Evolutionary conservation across 768 basidiomycete species (phyloP).

Genomic region (Hypsizygus marmoreus): DNA sequence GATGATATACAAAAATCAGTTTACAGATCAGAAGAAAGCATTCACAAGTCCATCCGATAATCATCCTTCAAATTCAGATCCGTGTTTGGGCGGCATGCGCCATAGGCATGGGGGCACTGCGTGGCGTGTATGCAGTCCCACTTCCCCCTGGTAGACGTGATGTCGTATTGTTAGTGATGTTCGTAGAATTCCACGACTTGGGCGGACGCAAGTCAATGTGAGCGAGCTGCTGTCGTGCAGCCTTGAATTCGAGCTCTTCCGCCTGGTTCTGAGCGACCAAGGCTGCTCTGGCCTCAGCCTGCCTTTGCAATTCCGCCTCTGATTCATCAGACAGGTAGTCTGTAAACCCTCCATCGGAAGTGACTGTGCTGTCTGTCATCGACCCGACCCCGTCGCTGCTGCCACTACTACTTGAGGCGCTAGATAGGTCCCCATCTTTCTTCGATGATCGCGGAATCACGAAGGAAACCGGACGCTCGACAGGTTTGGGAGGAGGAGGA

Average conservation of each 20-base stretch:
- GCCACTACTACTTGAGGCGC: conserved; percentile 60
- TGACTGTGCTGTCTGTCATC: conserved; percentile 73
- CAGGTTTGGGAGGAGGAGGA: conserved; percentile 17
- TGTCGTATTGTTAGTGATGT: conserved; percentile 33
- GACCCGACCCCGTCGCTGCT: conserved; percentile 68
- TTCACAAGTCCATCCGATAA: conserved; percentile 2
- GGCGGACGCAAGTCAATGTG: conserved; percentile 76
- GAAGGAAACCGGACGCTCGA: conserved; percentile 26
- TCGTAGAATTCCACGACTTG: conserved; percentile 69
- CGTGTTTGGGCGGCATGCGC: conserved; percentile 6
- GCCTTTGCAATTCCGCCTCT: conserved; percentile 85
- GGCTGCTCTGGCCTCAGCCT: conserved; percentile 80
- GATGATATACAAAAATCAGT: conserved; percentile 13
- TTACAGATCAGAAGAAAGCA: conserved; percentile 2
- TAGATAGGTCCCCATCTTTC: conserved; percentile 40
- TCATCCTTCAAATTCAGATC: conserved; percentile 6
- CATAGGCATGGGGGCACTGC: conserved; percentile 7
- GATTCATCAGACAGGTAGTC: conserved; percentile 92
- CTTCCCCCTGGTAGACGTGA: conserved; percentile 17
- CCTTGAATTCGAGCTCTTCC: conserved; percentile 81
- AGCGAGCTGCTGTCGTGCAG: conserved; percentile 76
- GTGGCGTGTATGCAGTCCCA: conserved; percentile 4
- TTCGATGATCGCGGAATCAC: conserved; percentile 30
- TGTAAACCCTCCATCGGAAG: conserved; percentile 85
- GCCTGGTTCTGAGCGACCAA: conserved; percentile 77